A percentile compares a stretch with the other conserved stretches of the same genome.
These are phyloP conservation scores for Fusarium kyushuense DNA, from an alignment of 2,329 filamentous ascomycete genomes.

Conservation along the genomic window DNA sequence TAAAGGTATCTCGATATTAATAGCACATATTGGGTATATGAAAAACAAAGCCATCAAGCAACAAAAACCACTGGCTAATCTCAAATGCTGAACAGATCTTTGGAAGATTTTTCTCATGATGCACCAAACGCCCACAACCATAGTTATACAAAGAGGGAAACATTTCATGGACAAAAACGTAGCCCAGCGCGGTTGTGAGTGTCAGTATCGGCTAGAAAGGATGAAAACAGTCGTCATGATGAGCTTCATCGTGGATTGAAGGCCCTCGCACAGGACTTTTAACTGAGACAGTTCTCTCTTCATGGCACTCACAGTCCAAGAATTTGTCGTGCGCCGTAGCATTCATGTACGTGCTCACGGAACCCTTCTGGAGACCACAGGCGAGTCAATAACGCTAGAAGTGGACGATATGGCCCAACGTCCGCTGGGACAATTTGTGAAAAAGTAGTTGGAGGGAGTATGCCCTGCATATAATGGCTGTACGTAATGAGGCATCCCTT, in stretches of 20 bases:
- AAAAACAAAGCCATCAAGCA: slow-evolving; percentile 1
- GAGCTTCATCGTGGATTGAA: background rate
- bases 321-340: slow-evolving; percentile 41
- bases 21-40: slow-evolving; percentile 21
- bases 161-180: background rate
- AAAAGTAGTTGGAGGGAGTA: slow-evolving; percentile 30
- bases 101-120: background rate
- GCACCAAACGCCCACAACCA: background rate
- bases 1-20: background rate
- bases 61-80: slow-evolving; percentile 3
- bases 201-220: slow-evolving; percentile 23
- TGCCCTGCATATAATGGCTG: slow-evolving; percentile 36
- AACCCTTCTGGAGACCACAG: slow-evolving; percentile 41
- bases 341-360: slow-evolving; percentile 40
- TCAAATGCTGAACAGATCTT: slow-evolving; percentile 1
- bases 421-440: slow-evolving; percentile 36
- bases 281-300: background rate
- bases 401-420: slow-evolving; percentile 38
- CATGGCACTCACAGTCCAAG: slow-evolving; percentile 20
- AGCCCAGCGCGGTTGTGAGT: background rate
- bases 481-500: slow-evolving; percentile 43
- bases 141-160: background rate
- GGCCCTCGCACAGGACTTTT: background rate
- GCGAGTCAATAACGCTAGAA: slow-evolving; percentile 35
- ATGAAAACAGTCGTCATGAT: background rate